phyloP scores from a whole-genome alignment of 225 moss, liverwort and hornwort genomes.

The Pseudisothecium myosuroides region DNA sequence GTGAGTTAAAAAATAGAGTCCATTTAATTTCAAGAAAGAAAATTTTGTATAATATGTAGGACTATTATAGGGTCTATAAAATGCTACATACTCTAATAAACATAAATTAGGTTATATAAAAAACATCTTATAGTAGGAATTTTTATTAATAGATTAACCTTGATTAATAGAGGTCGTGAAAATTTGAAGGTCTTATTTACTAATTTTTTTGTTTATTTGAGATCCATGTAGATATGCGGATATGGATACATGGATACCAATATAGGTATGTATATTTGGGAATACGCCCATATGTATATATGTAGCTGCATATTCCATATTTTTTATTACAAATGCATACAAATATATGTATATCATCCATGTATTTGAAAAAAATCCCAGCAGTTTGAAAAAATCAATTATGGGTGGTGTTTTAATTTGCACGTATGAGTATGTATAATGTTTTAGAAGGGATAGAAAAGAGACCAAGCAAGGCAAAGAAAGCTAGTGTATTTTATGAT shows the following conservation, averaged over 20 bases:
- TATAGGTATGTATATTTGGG: not conserved
- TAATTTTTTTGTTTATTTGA: not conserved
- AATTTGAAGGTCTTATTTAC: not conserved
- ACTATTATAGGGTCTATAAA: too few species aligned
- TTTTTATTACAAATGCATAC: rapidly evolving
- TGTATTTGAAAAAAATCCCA: not conserved
- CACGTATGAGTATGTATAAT: not conserved
- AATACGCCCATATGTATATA: rapidly evolving
- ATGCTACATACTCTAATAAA: too few species aligned
- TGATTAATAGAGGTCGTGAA: too few species aligned
- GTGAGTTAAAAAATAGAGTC: too few species aligned
- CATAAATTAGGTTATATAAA: too few species aligned
- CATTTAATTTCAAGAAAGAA: too few species aligned
- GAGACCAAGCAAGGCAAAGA: not conserved
- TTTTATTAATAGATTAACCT: too few species aligned
- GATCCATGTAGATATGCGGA: rapidly evolving
- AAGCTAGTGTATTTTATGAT: not conserved
- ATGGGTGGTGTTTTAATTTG: not conserved
- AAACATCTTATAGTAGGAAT: too few species aligned
- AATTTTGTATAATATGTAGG: too few species aligned
- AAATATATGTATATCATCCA: not conserved
- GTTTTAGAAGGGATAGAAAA: not conserved
- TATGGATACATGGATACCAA: not conserved
- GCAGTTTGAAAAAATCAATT: not conserved
- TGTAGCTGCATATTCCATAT: rapidly evolving